Percentiles rank a stretch among this genome's conserved stretches.
phyloP scores from a whole-genome alignment of 768 basidiomycete genomes.

The Tylopilus plumbeoviolaceoides region DNA sequence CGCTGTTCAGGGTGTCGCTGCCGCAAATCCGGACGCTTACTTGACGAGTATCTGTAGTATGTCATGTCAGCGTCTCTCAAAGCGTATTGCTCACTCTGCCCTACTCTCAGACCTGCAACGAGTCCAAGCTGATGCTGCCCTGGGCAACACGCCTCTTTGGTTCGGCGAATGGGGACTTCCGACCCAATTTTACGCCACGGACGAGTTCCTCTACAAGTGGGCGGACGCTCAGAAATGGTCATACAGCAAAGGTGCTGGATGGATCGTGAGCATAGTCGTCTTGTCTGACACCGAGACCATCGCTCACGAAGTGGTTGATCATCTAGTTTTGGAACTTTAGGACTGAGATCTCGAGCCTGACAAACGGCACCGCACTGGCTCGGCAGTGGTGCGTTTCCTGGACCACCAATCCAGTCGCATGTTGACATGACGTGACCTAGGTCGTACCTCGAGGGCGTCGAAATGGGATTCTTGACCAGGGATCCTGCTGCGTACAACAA shows the following conservation, averaged over 20 bases:
- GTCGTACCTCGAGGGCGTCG: conserved; percentile 66
- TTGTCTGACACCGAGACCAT: not conserved
- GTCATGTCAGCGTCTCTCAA: conserved; percentile 18
- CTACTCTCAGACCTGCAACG: conserved; percentile 51
- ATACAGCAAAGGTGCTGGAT: conserved; percentile 58
- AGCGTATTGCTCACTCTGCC: not conserved
- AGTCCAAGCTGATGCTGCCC: conserved; percentile 42
- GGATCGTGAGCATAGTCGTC: conserved; percentile 48
- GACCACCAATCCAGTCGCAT: not conserved
- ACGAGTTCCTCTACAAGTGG: conserved; percentile 61
- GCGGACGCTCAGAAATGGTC: conserved; percentile 72
- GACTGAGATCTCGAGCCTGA: conserved; percentile 49
- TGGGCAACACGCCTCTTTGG: conserved; percentile 46
- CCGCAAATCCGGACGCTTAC: conserved; percentile 60
- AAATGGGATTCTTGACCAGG: conserved; percentile 55
- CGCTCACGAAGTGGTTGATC: not conserved
- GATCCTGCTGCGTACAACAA: conserved; percentile 57
- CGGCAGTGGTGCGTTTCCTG: conserved; percentile 56
- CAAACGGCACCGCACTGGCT: conserved; percentile 44
- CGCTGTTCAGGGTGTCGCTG: conserved; percentile 59
- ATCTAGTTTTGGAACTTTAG: conserved; percentile 72
- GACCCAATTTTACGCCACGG: conserved; percentile 61
- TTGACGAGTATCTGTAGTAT: conserved; percentile 66
- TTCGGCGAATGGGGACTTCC: conserved; percentile 62
- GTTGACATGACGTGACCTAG: conserved; percentile 30